Percentiles rank a stretch among this genome's conserved stretches.
These are phyloP conservation scores for Xylariales sp. DNA, from an alignment of 2,329 filamentous ascomycete species.

Conservation along the genomic window DNA sequence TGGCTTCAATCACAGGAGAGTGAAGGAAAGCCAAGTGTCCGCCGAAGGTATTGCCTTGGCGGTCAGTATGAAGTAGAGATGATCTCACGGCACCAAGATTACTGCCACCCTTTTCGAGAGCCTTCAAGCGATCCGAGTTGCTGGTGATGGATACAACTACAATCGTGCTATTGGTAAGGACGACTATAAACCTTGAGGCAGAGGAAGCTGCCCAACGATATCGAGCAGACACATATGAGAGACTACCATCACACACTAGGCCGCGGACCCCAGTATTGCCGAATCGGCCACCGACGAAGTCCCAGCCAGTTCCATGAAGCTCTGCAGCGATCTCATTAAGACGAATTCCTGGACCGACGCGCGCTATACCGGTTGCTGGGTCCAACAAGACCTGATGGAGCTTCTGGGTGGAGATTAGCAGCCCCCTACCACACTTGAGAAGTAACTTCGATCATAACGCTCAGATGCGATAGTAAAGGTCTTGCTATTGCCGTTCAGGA, in stretches of 20 bases:
- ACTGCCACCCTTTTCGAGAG: conserved; percentile 51
- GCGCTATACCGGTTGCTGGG: conserved; percentile 30
- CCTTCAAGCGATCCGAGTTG: conserved; percentile 46
- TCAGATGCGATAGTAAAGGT: conserved; percentile 53
- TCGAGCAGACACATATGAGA: conserved; percentile 46
- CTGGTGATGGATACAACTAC: conserved; percentile 36
- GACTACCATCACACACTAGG: conserved; percentile 49
- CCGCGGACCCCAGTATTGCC: conserved; percentile 41
- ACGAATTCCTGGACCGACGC: conserved; percentile 41
- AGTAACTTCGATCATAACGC: conserved; percentile 50
- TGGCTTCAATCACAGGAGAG: conserved; percentile 22
- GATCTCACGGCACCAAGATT: conserved; percentile 48
- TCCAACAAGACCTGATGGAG: conserved; percentile 37
- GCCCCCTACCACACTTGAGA: conserved; percentile 44
- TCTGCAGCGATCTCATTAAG: conserved; percentile 35
- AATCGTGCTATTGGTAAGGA: conserved; percentile 45
- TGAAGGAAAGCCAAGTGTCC: conserved; percentile 35
- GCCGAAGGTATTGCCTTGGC: conserved; percentile 36
- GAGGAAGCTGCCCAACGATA: conserved; percentile 47
- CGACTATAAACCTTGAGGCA: conserved; percentile 46
- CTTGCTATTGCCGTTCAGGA: conserved; percentile 41
- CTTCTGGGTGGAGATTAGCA: conserved; percentile 43
- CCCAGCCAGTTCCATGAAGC: conserved; percentile 38
- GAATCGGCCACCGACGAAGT: conserved; percentile 39
- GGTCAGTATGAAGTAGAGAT: conserved; percentile 38